Conservation (phyloP, 2,329 filamentous ascomycete species). For the Cladobotryum mycophilum region DNA sequence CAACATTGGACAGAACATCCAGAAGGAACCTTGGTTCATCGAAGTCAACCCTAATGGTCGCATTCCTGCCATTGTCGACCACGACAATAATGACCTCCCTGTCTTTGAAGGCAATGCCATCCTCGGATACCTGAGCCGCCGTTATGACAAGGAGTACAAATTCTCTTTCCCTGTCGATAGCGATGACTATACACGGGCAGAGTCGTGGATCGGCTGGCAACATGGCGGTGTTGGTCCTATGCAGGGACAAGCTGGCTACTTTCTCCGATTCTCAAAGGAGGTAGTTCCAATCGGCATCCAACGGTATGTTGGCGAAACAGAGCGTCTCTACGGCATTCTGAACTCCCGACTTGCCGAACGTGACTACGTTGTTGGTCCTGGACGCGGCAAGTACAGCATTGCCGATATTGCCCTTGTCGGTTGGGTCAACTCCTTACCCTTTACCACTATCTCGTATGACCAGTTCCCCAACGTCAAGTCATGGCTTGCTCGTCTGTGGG, state of each 20-base stretch:
- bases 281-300: slow-evolving; percentile 64
- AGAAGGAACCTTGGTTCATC: slow-evolving; percentile 63
- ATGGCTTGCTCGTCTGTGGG: slow-evolving; percentile 66
- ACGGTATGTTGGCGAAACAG: slow-evolving; percentile 69
- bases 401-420: slow-evolving; percentile 69
- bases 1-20: slow-evolving; percentile 55
- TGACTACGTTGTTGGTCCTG: slow-evolving; percentile 49
- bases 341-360: slow-evolving; percentile 54
- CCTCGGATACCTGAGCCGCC: slow-evolving; percentile 65
- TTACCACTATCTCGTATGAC: slow-evolving; percentile 32
- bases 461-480: slow-evolving; percentile 67
- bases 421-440: slow-evolving; percentile 53
- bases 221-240: slow-evolving; percentile 68
- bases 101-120: slow-evolving; percentile 74
- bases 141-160: slow-evolving; percentile 56
- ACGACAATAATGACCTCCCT: slow-evolving; percentile 52
- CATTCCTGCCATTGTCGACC: slow-evolving; percentile 60
- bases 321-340: slow-evolving; percentile 67
- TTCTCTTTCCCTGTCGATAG: slow-evolving; percentile 34
- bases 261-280: slow-evolving; percentile 60
- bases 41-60: slow-evolving; percentile 58
- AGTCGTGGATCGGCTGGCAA: slow-evolving; percentile 60
- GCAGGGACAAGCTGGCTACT: slow-evolving; percentile 73
- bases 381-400: slow-evolving; percentile 52
- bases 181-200: slow-evolving; percentile 29